phyloP scores from a whole-genome alignment of 2,329 filamentous ascomycete species.

The Fusarium anthophilum region DNA sequence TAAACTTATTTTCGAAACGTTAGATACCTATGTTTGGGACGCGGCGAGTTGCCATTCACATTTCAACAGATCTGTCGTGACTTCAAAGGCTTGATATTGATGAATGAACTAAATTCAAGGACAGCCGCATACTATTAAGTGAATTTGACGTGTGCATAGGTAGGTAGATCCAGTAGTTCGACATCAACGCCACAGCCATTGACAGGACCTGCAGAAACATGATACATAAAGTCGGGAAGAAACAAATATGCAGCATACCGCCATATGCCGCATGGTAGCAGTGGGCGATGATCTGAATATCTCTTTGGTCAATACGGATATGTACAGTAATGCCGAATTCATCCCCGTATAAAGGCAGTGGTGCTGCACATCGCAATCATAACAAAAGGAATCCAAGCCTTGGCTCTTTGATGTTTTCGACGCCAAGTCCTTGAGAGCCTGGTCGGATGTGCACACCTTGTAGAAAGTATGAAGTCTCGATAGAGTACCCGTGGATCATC shows the following conservation, averaged over 20 bases:
- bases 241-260: background rate
- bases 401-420: background rate
- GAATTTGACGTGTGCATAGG: background rate
- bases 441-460: background rate
- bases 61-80: background rate
- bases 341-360: background rate
- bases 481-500: background rate
- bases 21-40: background rate
- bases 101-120: background rate
- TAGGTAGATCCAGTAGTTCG: background rate
- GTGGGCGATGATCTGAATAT: slow-evolving; percentile 23
- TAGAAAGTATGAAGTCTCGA: background rate
- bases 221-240: background rate
- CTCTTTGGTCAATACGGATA: background rate
- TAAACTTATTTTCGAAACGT: background rate
- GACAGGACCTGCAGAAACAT: slow-evolving; percentile 14
- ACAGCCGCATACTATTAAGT: background rate
- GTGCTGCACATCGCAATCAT: slow-evolving; percentile 31
- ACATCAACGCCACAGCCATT: background rate
- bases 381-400: background rate
- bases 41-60: too few species aligned
- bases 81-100: background rate
- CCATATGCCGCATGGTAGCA: background rate
- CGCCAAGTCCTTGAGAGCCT: background rate
- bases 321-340: background rate